Evolutionary conservation across 345 rosid species (phyloP).

Genomic region (Microthlaspi erraticum): DNA sequence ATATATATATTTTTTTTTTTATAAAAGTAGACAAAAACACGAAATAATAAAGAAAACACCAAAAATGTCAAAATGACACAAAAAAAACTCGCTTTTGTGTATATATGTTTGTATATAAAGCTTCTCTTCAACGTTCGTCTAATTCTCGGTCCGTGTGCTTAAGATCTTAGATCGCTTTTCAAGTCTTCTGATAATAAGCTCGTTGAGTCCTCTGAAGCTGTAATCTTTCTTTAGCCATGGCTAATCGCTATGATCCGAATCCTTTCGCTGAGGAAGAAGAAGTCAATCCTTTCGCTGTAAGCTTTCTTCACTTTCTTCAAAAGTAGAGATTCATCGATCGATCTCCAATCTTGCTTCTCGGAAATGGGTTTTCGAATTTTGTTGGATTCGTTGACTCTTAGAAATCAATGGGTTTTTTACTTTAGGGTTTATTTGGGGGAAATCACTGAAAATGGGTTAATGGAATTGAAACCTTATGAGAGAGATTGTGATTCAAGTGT

Average conservation of each 20-base stretch:
- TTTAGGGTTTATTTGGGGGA: constrained; percentile 24
- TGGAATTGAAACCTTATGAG: neutral
- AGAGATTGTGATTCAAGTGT: constrained; percentile 5
- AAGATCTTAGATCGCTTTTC: constrained; percentile 41
- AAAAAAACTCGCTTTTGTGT: constrained; percentile 30
- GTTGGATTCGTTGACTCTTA: neutral
- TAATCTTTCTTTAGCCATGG: constrained; percentile 34
- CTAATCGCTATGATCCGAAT: constrained; percentile 44
- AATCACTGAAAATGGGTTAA: neutral
- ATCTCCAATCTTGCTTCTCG: neutral
- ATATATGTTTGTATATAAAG: neutral
- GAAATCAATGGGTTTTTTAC: neutral
- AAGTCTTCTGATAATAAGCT: neutral
- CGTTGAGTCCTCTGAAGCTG: constrained; percentile 12
- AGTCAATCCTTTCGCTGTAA: constrained; percentile 94
- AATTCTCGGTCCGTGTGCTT: constrained; percentile 23
- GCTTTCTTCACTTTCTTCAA: constrained; percentile 33
- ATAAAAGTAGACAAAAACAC: neutral
- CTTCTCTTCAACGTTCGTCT: constrained; percentile 38
- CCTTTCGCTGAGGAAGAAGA: constrained; percentile 84
- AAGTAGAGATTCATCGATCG: neutral
- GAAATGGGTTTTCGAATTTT: constrained; percentile 14
- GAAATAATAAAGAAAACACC: neutral
- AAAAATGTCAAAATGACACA: too few relatives aligned
- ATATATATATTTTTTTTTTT: too few relatives aligned